Conservation (phyloP, 768 basidiomycete species). For the Rhizopogon vulgaris region DNA sequence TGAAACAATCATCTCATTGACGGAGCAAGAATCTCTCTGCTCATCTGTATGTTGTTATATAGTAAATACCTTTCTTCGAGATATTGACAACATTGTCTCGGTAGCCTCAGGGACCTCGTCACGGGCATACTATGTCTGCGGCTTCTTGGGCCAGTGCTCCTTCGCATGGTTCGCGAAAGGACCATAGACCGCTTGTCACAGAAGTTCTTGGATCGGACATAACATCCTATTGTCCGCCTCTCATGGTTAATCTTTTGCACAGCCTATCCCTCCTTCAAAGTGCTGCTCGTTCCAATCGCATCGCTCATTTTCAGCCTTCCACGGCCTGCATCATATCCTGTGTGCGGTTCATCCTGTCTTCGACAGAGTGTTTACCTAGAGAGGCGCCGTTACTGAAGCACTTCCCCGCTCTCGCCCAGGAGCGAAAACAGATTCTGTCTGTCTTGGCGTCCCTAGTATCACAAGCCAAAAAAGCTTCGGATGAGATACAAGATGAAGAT, state of each 20-base stretch:
- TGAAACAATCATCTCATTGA: slow-evolving; percentile 41
- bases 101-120: slow-evolving; percentile 34
- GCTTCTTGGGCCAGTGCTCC: slow-evolving; percentile 49
- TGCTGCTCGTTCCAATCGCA: slow-evolving; percentile 72
- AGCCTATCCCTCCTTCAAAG: slow-evolving; percentile 81
- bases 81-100: slow-evolving; percentile 8
- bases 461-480: slow-evolving; percentile 65
- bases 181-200: slow-evolving; percentile 40
- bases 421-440: slow-evolving; percentile 77
- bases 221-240: slow-evolving; percentile 64
- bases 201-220: slow-evolving; percentile 43
- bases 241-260: slow-evolving; percentile 82
- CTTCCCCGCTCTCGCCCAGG: slow-evolving; percentile 61
- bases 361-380: slow-evolving; percentile 78
- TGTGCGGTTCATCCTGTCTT: slow-evolving; percentile 79
- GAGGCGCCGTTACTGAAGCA: slow-evolving; percentile 69
- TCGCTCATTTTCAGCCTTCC: slow-evolving; percentile 86
- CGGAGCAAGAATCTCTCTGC: slow-evolving; percentile 49
- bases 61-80: slow-evolving; percentile 1
- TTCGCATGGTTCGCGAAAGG: slow-evolving; percentile 31
- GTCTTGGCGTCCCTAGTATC: slow-evolving; percentile 78
- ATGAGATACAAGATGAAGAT: slow-evolving; percentile 38
- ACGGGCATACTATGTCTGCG: slow-evolving; percentile 45
- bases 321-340: slow-evolving; percentile 94
- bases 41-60: slow-evolving; percentile 32